These are phyloP conservation scores for Globisporangium megalacanthum DNA, from an alignment of 352 stramenopile genomes.

Conservation along the genomic window DNA sequence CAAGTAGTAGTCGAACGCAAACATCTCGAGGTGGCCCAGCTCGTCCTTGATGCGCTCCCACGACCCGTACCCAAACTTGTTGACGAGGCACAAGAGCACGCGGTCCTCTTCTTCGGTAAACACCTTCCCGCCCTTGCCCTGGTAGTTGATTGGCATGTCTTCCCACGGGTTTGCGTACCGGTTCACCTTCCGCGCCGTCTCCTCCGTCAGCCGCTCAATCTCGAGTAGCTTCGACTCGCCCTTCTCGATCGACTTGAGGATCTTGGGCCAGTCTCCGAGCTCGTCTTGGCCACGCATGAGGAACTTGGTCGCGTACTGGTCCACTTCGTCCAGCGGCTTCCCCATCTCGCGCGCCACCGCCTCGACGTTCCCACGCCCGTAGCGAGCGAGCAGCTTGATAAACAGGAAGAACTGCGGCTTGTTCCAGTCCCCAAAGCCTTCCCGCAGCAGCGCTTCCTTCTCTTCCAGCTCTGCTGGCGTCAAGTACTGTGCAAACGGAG, in stretches of 20 bases:
- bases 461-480: slow-evolving; percentile 85
- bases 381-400: slow-evolving; percentile 77
- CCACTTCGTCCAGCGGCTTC: slow-evolving; percentile 73
- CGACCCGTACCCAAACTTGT: slow-evolving; percentile 95
- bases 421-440: slow-evolving; percentile 86
- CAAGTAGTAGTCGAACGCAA: slow-evolving; percentile 99
- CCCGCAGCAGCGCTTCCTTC: slow-evolving; percentile 87
- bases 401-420: slow-evolving; percentile 86
- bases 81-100: slow-evolving; percentile 96
- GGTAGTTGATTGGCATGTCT: slow-evolving; percentile 86
- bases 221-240: slow-evolving; percentile 84
- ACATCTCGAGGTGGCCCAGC: slow-evolving; percentile 89
- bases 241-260: slow-evolving; percentile 87
- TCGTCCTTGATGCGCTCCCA: slow-evolving; percentile 97
- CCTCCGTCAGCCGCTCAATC: slow-evolving; percentile 76
- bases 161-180: slow-evolving; percentile 82
- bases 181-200: slow-evolving; percentile 68
- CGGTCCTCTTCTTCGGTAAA: slow-evolving; percentile 98
- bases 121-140: slow-evolving; percentile 88
- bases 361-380: slow-evolving; percentile 68
- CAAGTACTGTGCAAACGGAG: slow-evolving; percentile 73
- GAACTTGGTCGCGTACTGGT: slow-evolving; percentile 64
- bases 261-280: slow-evolving; percentile 76
- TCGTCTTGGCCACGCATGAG: slow-evolving; percentile 63
- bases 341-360: slow-evolving; percentile 79